A percentile compares a stretch with the other conserved stretches of the same genome.
phyloP scores from a whole-genome alignment of 1,139 yeast species.

The Debaryomyces sp. region DNA sequence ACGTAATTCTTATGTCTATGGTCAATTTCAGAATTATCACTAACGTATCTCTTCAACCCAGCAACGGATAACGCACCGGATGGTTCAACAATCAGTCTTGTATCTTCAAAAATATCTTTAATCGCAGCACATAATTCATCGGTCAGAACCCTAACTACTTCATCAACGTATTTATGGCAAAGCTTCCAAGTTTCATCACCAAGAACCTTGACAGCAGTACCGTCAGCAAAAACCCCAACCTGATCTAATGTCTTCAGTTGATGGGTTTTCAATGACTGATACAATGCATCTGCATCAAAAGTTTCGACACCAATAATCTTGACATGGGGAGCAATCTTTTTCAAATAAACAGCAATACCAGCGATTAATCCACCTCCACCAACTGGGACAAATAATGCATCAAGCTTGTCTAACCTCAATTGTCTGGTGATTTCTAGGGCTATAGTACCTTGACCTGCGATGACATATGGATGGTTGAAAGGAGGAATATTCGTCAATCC shows the following conservation, averaged over 20 bases:
- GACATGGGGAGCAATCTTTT: conserved; percentile 96
- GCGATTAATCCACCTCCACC: conserved; percentile 98
- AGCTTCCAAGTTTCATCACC: conserved; percentile 93
- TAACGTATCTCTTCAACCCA: conserved; percentile 83
- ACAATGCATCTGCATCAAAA: conserved; percentile 88
- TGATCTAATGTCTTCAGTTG: conserved; percentile 58
- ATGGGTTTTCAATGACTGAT: conserved; percentile 64
- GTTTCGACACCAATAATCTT: conserved; percentile 96
- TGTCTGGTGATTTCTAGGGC: conserved; percentile 93
- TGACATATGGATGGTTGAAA: conserved; percentile 94
- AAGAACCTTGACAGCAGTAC: conserved; percentile 91
- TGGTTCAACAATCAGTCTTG: conserved; percentile 93
- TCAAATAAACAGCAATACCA: conserved; percentile 87
- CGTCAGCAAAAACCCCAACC: conserved; percentile 99
- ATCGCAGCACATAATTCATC: conserved; percentile 98
- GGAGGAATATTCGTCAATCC: conserved; percentile 93
- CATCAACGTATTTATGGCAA: conserved; percentile 79
- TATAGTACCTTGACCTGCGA: conserved; percentile 99
- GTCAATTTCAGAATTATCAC: conserved; percentile 64
- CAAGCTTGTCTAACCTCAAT: conserved; percentile 71
- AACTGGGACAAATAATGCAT: conserved; percentile 88
- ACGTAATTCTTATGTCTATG: conserved; percentile 76
- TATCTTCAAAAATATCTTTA: conserved; percentile 94
- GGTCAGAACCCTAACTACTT: conserved; percentile 81
- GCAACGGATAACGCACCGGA: conserved; percentile 97